Evolutionary conservation across 2,329 filamentous ascomycete genomes (phyloP).

Genomic region (Fusarium temperatum): DNA sequence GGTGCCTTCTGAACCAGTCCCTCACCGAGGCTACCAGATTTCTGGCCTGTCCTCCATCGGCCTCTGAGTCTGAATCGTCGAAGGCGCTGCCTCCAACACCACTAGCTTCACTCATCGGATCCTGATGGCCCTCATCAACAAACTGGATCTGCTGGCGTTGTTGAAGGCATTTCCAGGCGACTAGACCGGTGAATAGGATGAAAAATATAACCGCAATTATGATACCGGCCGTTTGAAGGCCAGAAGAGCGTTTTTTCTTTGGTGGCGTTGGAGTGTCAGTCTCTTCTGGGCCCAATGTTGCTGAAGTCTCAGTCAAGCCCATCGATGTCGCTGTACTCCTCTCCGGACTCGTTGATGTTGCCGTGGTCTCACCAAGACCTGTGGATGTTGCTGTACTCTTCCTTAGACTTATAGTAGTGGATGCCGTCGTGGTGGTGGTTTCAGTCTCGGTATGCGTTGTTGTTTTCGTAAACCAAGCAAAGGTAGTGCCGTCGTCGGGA

Average conservation of each 20-base stretch:
- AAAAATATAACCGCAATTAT: not conserved
- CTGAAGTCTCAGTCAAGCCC: not conserved
- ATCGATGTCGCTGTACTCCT: not conserved
- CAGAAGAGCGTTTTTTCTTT: not conserved
- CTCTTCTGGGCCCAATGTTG: not conserved
- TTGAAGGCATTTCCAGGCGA: not conserved
- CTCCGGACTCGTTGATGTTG: not conserved
- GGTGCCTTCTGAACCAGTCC: not conserved
- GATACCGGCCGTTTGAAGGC: not conserved
- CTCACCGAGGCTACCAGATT: not conserved
- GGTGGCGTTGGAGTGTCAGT: not conserved
- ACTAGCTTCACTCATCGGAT: not conserved
- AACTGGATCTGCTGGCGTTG: too few species aligned
- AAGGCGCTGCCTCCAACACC: not conserved
- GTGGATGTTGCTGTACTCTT: not conserved
- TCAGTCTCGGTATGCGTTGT: not conserved
- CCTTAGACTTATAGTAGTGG: not conserved
- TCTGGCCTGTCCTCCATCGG: not conserved
- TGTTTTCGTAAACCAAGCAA: not conserved
- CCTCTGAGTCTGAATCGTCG: not conserved
- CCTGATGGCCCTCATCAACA: not conserved
- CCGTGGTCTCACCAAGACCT: not conserved
- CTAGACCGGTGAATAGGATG: not conserved
- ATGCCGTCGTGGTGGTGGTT: not conserved
- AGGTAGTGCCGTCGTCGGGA: not conserved